A percentile compares a stretch with the other conserved stretches of the same genome.
Conservation (phyloP, 768 basidiomycete genomes). For the Lactarius quietus region DNA sequence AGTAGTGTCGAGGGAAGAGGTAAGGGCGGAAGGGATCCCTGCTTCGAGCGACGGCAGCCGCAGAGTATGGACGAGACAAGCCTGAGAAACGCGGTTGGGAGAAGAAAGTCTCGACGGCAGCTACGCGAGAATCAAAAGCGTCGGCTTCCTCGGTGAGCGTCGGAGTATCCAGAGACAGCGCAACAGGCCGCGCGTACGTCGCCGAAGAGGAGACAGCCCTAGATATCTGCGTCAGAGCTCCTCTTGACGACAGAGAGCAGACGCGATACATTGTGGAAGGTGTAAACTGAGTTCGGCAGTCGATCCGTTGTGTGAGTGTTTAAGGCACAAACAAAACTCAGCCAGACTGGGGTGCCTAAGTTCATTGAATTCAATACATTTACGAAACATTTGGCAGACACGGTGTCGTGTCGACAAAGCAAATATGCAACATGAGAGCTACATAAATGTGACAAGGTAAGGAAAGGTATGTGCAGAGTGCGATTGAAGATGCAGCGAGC, state of each 20-base stretch:
- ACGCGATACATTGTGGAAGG: conserved; percentile 18
- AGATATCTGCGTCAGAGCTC: conserved; percentile 12
- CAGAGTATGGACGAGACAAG: conserved; percentile 76
- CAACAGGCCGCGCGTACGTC: conserved; percentile 17
- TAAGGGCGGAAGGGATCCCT: conserved; percentile 78
- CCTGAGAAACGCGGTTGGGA: conserved; percentile 64
- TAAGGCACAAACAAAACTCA: background rate
- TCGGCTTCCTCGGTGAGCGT: conserved; percentile 52
- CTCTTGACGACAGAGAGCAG: conserved; percentile 9
- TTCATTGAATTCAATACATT: conserved; percentile 19
- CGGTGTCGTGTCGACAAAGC: conserved; percentile 10
- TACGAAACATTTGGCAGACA: conserved; percentile 15
- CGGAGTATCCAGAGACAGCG: conserved; percentile 55
- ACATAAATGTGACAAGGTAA: conserved; percentile 24
- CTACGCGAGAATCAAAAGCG: conserved; percentile 58
- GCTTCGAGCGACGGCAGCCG: conserved; percentile 81
- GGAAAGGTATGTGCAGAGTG: conserved; percentile 18
- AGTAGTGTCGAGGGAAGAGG: conserved; percentile 75
- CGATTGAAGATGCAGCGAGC: conserved; percentile 21
- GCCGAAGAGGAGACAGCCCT: conserved; percentile 12
- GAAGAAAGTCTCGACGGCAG: conserved; percentile 70
- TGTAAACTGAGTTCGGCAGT: background rate
- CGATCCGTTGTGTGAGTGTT: background rate
- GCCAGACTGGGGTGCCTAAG: background rate
- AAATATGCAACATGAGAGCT: conserved; percentile 25